These are phyloP conservation scores for Phytophthora colocasiae DNA, from an alignment of 352 stramenopile species.

Conservation along the genomic window DNA sequence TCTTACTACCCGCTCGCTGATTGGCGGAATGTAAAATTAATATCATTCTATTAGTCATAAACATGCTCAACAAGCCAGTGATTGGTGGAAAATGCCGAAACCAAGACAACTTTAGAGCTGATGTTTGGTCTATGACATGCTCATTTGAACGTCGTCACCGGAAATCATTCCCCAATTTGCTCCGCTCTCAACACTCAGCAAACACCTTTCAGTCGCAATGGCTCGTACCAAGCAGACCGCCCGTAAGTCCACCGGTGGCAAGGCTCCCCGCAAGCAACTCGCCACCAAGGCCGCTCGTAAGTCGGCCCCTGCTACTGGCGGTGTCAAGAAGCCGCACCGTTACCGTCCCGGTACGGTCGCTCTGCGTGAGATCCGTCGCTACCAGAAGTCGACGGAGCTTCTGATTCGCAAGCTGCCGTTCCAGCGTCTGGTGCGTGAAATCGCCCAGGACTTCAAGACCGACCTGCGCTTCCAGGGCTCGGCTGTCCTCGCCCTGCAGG, in stretches of 20 bases:
- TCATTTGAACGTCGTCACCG: neutral
- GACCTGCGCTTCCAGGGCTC: constrained; percentile 92
- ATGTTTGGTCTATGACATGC: neutral
- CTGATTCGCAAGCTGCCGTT: constrained; percentile 97
- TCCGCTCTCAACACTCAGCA: constrained; percentile 47
- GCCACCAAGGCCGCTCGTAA: constrained; percentile 94
- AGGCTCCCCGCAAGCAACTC: constrained; percentile 95
- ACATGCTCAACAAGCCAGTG: neutral
- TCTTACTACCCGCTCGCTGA: constrained; percentile 11
- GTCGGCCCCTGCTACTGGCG: constrained; percentile 89
- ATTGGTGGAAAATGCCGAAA: constrained; percentile 37
- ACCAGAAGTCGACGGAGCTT: constrained; percentile 97
- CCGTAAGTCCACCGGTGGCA: constrained; percentile 95
- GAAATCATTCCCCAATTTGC: constrained; percentile 67
- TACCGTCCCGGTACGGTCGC: constrained; percentile 89
- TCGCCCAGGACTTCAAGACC: constrained; percentile 89
- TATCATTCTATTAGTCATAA: constrained; percentile 11
- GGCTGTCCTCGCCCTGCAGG: constrained; percentile 86
- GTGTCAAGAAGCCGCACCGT: constrained; percentile 94
- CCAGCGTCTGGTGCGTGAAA: constrained; percentile 95
- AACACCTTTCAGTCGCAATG: constrained; percentile 57
- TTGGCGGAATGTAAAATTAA: constrained; percentile 31
- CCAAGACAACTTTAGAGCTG: neutral
- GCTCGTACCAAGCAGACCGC: constrained; percentile 97
- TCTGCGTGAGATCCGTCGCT: constrained; percentile 97